Evolutionary conservation across 2,329 filamentous ascomycete genomes (phyloP).

Genomic region (Trichoderma harzianum): DNA sequence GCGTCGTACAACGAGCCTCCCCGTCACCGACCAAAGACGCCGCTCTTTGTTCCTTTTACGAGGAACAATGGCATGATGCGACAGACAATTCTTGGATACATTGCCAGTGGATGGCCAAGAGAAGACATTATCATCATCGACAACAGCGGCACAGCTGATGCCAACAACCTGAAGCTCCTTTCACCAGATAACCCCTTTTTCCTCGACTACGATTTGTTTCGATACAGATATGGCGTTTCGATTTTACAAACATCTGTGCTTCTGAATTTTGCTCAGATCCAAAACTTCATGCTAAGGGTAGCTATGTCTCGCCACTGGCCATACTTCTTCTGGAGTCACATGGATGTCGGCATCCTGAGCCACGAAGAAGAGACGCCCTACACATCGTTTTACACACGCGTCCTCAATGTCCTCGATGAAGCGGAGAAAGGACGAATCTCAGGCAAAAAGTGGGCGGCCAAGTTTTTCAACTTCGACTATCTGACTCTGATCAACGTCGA

Average conservation of each 20-base stretch:
- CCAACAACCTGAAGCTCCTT: slow-evolving; percentile 3
- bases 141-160: slow-evolving; percentile 13
- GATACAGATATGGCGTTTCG: slow-evolving; percentile 15
- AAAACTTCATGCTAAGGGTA: slow-evolving; percentile 3
- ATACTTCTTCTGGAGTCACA: slow-evolving; percentile 16
- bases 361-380: slow-evolving; percentile 4
- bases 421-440: background rate
- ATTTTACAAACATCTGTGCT: slow-evolving; percentile 11
- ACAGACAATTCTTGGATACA: slow-evolving; percentile 9
- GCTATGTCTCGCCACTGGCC: slow-evolving; percentile 11
- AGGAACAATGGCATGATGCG: slow-evolving; percentile 15
- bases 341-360: slow-evolving; percentile 13
- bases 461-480: slow-evolving; percentile 18
- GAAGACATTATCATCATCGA: slow-evolving; percentile 16
- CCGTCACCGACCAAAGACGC: slow-evolving; percentile 12
- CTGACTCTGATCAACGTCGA: slow-evolving; percentile 11
- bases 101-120: slow-evolving; percentile 9
- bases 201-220: slow-evolving; percentile 14
- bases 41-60: slow-evolving; percentile 12
- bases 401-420: slow-evolving; percentile 2
- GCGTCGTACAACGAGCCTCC: slow-evolving; percentile 15
- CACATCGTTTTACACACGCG: slow-evolving; percentile 1
- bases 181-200: slow-evolving; percentile 6
- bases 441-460: slow-evolving; percentile 7
- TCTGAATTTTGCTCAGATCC: slow-evolving; percentile 12